Evolutionary conservation across 2,329 filamentous ascomycete species (phyloP).

Genomic region (Emericellopsis cladophorae): DNA sequence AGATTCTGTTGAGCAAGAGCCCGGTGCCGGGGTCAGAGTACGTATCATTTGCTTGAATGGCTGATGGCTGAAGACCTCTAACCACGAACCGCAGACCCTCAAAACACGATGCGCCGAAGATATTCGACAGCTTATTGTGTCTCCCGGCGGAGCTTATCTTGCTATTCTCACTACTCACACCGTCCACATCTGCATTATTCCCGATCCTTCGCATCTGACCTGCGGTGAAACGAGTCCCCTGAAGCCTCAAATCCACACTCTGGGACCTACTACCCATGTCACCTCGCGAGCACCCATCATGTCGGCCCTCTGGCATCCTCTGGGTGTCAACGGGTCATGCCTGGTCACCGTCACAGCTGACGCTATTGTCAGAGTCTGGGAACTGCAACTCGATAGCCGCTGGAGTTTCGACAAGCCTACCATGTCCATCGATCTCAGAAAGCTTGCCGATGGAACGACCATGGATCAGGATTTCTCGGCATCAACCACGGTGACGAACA

Average conservation of each 20-base stretch:
- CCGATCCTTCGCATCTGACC: slow-evolving; percentile 65
- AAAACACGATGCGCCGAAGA: slow-evolving; percentile 67
- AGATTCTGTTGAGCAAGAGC: slow-evolving; percentile 11
- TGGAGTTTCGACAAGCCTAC: slow-evolving; percentile 79
- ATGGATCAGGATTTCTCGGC: slow-evolving; percentile 75
- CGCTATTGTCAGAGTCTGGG: slow-evolving; percentile 82
- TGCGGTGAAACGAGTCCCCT: slow-evolving; percentile 55
- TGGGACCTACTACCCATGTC: slow-evolving; percentile 89
- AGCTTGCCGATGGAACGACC: slow-evolving; percentile 72
- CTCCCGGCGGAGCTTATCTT: slow-evolving; percentile 68
- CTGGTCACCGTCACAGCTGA: slow-evolving; percentile 83
- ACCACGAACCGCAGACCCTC: slow-evolving; percentile 43
- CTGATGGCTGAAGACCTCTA: not conserved
- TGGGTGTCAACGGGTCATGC: slow-evolving; percentile 70
- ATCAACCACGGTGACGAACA: slow-evolving; percentile 59
- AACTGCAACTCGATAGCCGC: slow-evolving; percentile 69
- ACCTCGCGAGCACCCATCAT: slow-evolving; percentile 71
- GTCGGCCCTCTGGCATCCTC: slow-evolving; percentile 82
- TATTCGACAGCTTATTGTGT: slow-evolving; percentile 76
- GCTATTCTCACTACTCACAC: slow-evolving; percentile 82
- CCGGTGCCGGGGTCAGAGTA: slow-evolving; percentile 19
- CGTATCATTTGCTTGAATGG: slow-evolving; percentile 7
- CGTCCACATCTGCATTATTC: slow-evolving; percentile 76
- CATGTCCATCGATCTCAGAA: slow-evolving; percentile 77
- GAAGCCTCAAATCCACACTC: slow-evolving; percentile 74